Percentiles rank a stretch among this genome's conserved stretches.
Conservation (phyloP, 768 basidiomycete species). For the Pleurotus pulmonarius region DNA sequence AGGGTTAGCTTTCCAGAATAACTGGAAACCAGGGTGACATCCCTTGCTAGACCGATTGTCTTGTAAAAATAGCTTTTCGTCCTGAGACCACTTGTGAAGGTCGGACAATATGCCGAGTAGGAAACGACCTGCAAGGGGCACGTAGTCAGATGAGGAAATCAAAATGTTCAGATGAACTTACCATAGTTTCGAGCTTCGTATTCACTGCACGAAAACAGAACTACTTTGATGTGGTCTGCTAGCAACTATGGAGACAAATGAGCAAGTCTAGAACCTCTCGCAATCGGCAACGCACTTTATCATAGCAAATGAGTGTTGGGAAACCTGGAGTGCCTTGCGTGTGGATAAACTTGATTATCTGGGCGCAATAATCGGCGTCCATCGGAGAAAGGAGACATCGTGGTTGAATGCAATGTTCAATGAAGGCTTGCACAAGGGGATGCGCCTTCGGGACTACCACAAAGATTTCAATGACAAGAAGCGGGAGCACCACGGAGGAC, state of each 20-base stretch:
- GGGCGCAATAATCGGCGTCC: constrained; percentile 93
- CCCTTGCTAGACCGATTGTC: constrained; percentile 66
- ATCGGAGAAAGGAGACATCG: constrained; percentile 91
- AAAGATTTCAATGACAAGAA: constrained; percentile 4
- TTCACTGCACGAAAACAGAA: constrained; percentile 92
- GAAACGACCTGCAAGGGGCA: constrained; percentile 67
- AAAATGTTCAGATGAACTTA: constrained; percentile 25
- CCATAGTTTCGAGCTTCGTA: constrained; percentile 96
- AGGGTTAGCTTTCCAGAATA: constrained; percentile 41
- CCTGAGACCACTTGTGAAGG: constrained; percentile 73
- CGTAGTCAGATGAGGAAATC: not conserved
- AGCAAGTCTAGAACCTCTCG: not conserved
- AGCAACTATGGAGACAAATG: constrained; percentile 56
- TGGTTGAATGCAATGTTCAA: constrained; percentile 92
- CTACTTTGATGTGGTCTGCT: constrained; percentile 76
- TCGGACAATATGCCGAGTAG: constrained; percentile 75
- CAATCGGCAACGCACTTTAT: constrained; percentile 50
- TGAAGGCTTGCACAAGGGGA: constrained; percentile 56
- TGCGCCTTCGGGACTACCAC: constrained; percentile 40
- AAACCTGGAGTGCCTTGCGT: constrained; percentile 87
- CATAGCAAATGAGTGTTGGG: constrained; percentile 79
- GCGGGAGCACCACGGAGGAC: constrained; percentile 1
- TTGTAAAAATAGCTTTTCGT: constrained; percentile 69
- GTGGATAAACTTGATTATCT: constrained; percentile 87
- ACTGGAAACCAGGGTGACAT: constrained; percentile 72